phyloP scores from a whole-genome alignment of 331 rosid genomes.

The Malus hybrid region DNA sequence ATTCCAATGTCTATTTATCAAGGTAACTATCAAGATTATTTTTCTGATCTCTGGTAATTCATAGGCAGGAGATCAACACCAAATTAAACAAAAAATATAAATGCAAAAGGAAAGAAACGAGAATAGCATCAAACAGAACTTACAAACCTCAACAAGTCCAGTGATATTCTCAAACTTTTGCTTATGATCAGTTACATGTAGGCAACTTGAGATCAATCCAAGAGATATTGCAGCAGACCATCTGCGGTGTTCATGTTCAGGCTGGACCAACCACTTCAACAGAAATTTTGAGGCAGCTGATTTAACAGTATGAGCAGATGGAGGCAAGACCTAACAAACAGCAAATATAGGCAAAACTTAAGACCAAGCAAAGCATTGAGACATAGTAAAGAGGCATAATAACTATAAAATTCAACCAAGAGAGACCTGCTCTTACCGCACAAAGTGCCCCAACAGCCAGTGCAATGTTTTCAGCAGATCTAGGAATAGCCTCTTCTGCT shows the following conservation, averaged over 20 bases:
- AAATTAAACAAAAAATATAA: background rate
- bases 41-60: background rate
- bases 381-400: background rate
- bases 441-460: conserved; percentile 94
- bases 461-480: conserved; percentile 88
- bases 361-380: background rate
- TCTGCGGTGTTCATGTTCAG: conserved; percentile 87
- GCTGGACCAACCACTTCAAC: conserved; percentile 84
- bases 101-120: background rate
- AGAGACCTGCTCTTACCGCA: conserved; percentile 48
- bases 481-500: conserved; percentile 74
- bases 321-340: conserved; percentile 74
- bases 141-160: conserved; percentile 77
- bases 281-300: conserved; percentile 89
- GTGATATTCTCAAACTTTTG: conserved; percentile 67
- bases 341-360: conserved; percentile 9
- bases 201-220: conserved; percentile 84
- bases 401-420: background rate
- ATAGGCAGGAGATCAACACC: background rate
- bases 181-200: conserved; percentile 86
- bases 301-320: conserved; percentile 75
- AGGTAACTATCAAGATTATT: background rate
- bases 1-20: background rate
- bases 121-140: conserved; percentile 5
- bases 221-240: conserved; percentile 96